Evolutionary conservation across 352 stramenopile species (phyloP).

Genomic region (Globisporangium cystogenes): DNA sequence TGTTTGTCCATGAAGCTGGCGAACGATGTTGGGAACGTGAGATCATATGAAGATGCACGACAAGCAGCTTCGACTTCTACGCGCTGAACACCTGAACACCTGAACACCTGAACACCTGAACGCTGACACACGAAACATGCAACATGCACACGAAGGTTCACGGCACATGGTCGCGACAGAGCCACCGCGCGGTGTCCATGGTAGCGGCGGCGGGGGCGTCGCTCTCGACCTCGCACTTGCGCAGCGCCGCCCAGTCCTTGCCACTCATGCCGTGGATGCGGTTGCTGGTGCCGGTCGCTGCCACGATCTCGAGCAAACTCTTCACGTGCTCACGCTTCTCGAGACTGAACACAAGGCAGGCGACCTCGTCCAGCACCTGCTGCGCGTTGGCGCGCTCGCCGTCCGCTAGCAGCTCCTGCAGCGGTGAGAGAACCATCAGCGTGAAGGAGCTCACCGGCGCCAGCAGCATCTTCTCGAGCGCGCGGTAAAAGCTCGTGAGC

Average conservation of each 20-base stretch:
- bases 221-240: constrained; percentile 24
- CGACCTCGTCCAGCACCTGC: constrained; percentile 51
- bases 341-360: constrained; percentile 42
- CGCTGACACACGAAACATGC: too few species aligned
- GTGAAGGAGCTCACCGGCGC: constrained; percentile 47
- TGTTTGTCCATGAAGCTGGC: too few species aligned
- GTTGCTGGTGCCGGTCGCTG: constrained; percentile 5
- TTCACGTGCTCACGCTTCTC: constrained; percentile 60
- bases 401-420: constrained; percentile 40
- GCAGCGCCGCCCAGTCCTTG: constrained; percentile 30
- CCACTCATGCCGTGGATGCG: background rate
- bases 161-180: constrained; percentile 28
- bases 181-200: constrained; percentile 30
- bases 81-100: background rate
- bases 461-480: constrained; percentile 46
- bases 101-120: too few species aligned
- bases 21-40: too few species aligned
- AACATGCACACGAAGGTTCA: too few species aligned
- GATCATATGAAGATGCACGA: background rate
- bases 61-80: background rate
- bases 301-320: constrained; percentile 45
- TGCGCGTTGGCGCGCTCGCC: constrained; percentile 25
- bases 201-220: constrained; percentile 7
- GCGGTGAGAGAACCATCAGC: constrained; percentile 38
- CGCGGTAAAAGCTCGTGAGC: constrained; percentile 49